Percentiles rank a stretch among this genome's conserved stretches.
Conservation (phyloP, 768 basidiomycete genomes). For the Suillus sp. region DNA sequence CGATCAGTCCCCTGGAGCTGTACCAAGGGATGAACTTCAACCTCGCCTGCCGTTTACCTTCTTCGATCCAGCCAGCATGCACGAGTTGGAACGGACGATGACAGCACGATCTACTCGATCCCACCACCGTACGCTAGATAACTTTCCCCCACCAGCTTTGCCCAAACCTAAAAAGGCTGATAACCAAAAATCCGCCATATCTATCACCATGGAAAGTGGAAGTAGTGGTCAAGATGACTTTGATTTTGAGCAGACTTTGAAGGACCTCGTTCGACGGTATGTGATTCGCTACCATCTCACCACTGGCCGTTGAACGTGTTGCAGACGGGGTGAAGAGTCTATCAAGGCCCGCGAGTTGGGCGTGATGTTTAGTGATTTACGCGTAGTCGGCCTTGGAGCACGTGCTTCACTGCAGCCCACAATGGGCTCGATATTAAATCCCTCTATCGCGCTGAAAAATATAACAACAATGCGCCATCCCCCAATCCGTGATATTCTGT, state of each 20-base stretch:
- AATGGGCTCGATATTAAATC: constrained; percentile 65
- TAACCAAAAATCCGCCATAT: not conserved
- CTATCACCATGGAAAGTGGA: not conserved
- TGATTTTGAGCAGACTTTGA: constrained; percentile 33
- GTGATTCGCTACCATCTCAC: constrained; percentile 1
- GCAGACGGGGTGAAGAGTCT: constrained; percentile 49
- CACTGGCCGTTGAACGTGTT: constrained; percentile 7
- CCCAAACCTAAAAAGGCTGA: not conserved
- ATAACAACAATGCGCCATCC: constrained; percentile 58
- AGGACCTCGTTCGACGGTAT: constrained; percentile 27
- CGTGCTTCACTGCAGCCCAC: constrained; percentile 58
- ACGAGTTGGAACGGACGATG: constrained; percentile 1
- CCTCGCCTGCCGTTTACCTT: constrained; percentile 2
- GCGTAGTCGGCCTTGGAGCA: constrained; percentile 60
- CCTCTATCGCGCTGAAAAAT: constrained; percentile 42
- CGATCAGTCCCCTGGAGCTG: not conserved
- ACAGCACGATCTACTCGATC: constrained; percentile 5
- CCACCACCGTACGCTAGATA: not conserved
- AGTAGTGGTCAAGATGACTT: constrained; percentile 39
- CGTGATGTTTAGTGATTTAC: constrained; percentile 58
- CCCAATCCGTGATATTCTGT: constrained; percentile 55
- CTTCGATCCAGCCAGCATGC: constrained; percentile 7
- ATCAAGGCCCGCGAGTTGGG: constrained; percentile 59
- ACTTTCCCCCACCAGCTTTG: not conserved
- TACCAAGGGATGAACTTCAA: not conserved